Evolutionary conservation across 169 alveolate genomes (phyloP), one percentile per base, ranked within the genome.

Genomic region (Plasmodium knowlesi): DNA sequence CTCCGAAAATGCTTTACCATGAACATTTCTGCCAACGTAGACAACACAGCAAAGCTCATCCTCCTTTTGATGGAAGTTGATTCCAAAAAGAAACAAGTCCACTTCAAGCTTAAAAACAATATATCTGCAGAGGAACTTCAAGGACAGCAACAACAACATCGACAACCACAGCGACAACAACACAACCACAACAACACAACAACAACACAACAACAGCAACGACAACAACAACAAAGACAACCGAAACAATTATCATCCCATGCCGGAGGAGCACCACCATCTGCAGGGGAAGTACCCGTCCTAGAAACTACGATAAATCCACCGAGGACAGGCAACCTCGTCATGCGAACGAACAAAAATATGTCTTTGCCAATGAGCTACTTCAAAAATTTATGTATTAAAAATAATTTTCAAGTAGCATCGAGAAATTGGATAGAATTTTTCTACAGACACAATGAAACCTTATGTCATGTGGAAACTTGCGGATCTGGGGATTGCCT

Each of bases 401-500:
- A 67, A 39, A 57, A 54, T 67, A 67, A 89, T 41, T 89, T 39
- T 22, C 50, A 78, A n/a, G 76, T 30, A 14, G 76, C 94, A 3
- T 78, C 94, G 0, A 39, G 41, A 61, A 89, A 89, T 79, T 89
- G 94, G 94, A 50, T 89, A 28, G 53, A 37, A 28, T 79, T 57
- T n/a, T 89, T 89, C 39, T 70, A 79, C 67, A 32, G 39, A 19
- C 89, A 89, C 39, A 79, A 89, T 78, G 94, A 89, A 10, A 79
- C 94, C 19, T n/a, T 89, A 57, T 89, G 94, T 79, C 88, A 67
- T 79, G 83, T 89, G 3, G 76, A 78, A 14, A 79, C 89, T 0
- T 34, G 41, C 79, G 94, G 90, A 8, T 34, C 80, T 0, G 94
- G 94, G 2, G 94, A 89, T 22, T 89, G 94, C 16, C 53, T 89